Conservation (phyloP, 495 filamentous ascomycete genomes). For the Podospora australis region DNA sequence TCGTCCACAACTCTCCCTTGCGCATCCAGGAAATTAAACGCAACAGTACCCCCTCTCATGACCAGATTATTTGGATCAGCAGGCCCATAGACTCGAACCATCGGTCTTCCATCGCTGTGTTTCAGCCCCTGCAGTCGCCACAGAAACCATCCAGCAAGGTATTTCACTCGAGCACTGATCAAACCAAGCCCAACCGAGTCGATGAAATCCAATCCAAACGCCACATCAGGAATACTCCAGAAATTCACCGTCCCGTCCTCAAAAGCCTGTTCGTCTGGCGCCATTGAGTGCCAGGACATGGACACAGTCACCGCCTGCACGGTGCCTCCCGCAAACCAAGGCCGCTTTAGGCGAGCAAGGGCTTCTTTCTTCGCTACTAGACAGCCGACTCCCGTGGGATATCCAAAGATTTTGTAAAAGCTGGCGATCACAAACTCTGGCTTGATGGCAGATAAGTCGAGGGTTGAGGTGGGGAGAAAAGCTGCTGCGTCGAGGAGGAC, state of each 20-base stretch:
- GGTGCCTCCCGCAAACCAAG: constrained; percentile 58
- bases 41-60: constrained; percentile 51
- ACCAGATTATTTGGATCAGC: constrained; percentile 28
- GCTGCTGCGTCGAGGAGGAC: constrained; percentile 55
- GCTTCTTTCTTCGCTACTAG: constrained; percentile 45
- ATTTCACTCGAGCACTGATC: constrained; percentile 26
- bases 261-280: constrained; percentile 34
- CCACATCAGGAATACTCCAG: constrained; percentile 51
- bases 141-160: constrained; percentile 44
- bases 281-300: constrained; percentile 48
- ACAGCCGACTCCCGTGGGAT: constrained; percentile 53
- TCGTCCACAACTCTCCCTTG: constrained; percentile 47
- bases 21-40: constrained; percentile 47
- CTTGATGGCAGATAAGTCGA: constrained; percentile 45
- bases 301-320: constrained; percentile 47
- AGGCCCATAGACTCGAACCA: constrained; percentile 47
- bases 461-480: constrained; percentile 44
- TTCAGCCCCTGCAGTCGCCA: constrained; percentile 32
- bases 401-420: constrained; percentile 63
- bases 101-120: constrained; percentile 43
- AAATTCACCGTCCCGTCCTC: constrained; percentile 60
- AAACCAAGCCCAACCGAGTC: constrained; percentile 8
- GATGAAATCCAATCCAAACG: constrained; percentile 41
- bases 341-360: constrained; percentile 36
- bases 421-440: constrained; percentile 53